Base-by-base conservation (phyloP, 306 rosid species). In the Cicer arietinum region DNA sequence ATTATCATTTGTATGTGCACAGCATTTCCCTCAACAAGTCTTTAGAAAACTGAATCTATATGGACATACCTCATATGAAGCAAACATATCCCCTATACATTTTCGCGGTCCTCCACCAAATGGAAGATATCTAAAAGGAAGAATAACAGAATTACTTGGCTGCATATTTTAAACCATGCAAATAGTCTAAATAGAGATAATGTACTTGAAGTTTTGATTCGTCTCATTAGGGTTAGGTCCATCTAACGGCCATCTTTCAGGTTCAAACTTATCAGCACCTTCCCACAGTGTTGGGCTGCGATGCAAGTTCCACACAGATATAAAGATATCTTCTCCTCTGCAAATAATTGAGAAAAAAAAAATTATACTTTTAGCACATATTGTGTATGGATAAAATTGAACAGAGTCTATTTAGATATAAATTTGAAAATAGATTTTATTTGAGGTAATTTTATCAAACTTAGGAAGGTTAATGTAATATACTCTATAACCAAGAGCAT, bases 91-190 rank as follows among this genome's bases (percentile, higher is more conserved):
- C 6, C 99, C 99, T 10, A 94, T 84, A 18, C 97, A 94, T 81
- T 94, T 94, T 46, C 99, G 84, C 0, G 89, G 99, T 64, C 99
- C 99, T 58, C 99, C 99, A 37, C 99, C 99, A 73, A 94, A 94
- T 18, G 99, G 99, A 77, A 94, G 85, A 84, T 92, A 94, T 42
- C 99, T 94, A 82, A 50, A 74, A 84, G 67, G 69, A 78, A 40
- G 58, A 73, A 40, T 17, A 63, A 62, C 65, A 78, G 11, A 12
- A 25, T 76, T 39, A 68, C n/a, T 48, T 13, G 35, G 56, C 54
- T 46, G 66, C 61, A 58, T 14, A 74, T 64, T 51, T 12, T 10
- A 3, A 45, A 67, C 42, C 61, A 46, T 37, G 71, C 51, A 75
- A 66, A 66, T 30, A 43, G 75, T 53, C 39, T 65, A 62, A 71